A percentile compares a stretch with the other conserved stretches of the same genome.
Evolutionary conservation across 1,284 basidiomycete species (phyloP).

Genomic region (Volvariella volvacea): DNA sequence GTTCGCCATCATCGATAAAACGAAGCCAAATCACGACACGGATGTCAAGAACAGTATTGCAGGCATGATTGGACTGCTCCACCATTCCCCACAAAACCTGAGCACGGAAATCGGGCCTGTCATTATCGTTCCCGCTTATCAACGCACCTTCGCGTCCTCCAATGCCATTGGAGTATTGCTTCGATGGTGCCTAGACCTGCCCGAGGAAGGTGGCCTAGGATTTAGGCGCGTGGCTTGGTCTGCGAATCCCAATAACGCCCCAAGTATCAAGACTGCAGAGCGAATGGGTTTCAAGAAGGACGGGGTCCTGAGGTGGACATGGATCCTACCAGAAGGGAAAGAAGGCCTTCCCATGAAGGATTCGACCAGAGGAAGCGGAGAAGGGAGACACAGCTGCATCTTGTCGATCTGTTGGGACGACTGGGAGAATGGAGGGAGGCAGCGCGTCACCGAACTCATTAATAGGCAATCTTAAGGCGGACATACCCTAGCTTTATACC

Average conservation of each 20-base stretch:
- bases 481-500: too few relatives aligned
- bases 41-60: constrained; percentile 22
- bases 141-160: constrained; percentile 40
- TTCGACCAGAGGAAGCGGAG: constrained; percentile 23
- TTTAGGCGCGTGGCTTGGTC: constrained; percentile 58
- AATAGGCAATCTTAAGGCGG: constrained; percentile 10
- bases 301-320: constrained; percentile 43
- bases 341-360: constrained; percentile 22
- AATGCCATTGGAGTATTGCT: constrained; percentile 42
- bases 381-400: constrained; percentile 32
- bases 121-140: constrained; percentile 35
- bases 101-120: constrained; percentile 36
- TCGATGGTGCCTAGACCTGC: constrained; percentile 44
- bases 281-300: constrained; percentile 57
- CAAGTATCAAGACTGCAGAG: constrained; percentile 44
- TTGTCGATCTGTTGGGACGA: constrained; percentile 42
- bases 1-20: constrained; percentile 36
- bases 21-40: constrained; percentile 16
- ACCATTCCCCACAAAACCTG: constrained; percentile 23
- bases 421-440: constrained; percentile 32
- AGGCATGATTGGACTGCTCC: constrained; percentile 32
- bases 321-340: constrained; percentile 31
- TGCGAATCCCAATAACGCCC: constrained; percentile 39
- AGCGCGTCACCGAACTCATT: constrained; percentile 24
- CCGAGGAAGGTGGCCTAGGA: constrained; percentile 46